Evolutionary conservation across 169 alveolate genomes (phyloP).

Genomic region (Cryptosporidium xiaoi): DNA sequence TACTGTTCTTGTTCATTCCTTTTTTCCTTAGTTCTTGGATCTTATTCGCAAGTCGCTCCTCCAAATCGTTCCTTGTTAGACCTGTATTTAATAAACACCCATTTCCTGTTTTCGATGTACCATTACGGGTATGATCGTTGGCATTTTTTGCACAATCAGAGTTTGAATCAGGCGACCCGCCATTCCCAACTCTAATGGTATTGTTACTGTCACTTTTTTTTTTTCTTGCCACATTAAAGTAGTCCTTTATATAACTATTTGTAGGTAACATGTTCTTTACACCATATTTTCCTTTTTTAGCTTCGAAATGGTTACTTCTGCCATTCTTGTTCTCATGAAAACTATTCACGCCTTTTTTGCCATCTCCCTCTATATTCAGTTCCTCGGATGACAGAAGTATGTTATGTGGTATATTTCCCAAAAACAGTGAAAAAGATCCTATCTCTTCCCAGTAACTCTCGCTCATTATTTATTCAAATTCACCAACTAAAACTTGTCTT

Average conservation of each 20-base stretch:
- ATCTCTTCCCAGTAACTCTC: slow-evolving; percentile 34
- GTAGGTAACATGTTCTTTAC: slow-evolving; percentile 21
- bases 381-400: slow-evolving; percentile 41
- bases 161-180: background rate
- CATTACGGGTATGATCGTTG: background rate
- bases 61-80: slow-evolving; percentile 52
- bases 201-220: background rate
- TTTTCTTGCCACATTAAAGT: slow-evolving; percentile 9
- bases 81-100: background rate
- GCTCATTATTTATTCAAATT: too few species aligned
- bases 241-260: slow-evolving; percentile 17
- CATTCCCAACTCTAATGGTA: background rate
- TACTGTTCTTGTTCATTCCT: background rate
- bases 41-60: slow-evolving; percentile 36
- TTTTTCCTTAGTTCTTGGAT: slow-evolving; percentile 27
- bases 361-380: background rate
- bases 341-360: background rate
- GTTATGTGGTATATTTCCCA: slow-evolving; percentile 38
- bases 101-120: background rate
- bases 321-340: background rate
- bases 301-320: background rate
- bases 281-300: slow-evolving; percentile 28
- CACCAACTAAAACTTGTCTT: too few species aligned
- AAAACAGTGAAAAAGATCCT: slow-evolving; percentile 24
- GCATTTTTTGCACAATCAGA: too few species aligned